A percentile compares a stretch with the other conserved stretches of the same genome.
phyloP scores from a whole-genome alignment of 148 eudicot genomes.

The Euryodendron excelsum region DNA sequence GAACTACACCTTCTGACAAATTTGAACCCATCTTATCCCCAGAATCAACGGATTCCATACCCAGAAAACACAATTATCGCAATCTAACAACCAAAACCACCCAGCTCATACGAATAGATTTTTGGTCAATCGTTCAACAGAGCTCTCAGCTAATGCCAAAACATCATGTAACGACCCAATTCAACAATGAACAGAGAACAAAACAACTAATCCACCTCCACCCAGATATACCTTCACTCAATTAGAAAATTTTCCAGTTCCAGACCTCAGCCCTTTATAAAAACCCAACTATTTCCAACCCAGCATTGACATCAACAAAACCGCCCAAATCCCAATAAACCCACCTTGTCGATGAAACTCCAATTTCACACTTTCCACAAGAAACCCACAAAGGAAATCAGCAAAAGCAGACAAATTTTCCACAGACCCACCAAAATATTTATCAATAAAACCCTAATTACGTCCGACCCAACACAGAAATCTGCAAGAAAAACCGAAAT shows the following conservation, averaged over 20 bases:
- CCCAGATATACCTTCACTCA: not conserved
- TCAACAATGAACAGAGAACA: not conserved
- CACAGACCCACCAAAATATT: not conserved
- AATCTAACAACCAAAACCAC: not conserved
- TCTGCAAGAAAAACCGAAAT: too few relatives aligned
- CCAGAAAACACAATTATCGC: not conserved
- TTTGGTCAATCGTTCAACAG: not conserved
- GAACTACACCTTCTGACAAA: conserved; percentile 36
- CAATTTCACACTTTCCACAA: not conserved
- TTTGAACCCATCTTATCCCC: conserved; percentile 66
- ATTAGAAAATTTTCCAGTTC: not conserved
- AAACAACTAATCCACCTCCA: not conserved
- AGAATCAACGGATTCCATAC: not conserved
- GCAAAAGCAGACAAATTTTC: not conserved
- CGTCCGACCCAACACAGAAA: not conserved
- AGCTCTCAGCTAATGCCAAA: not conserved
- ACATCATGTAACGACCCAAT: not conserved
- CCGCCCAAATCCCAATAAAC: conserved; percentile 5
- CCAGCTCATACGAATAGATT: not conserved
- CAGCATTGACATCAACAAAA: not conserved
- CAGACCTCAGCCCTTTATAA: not conserved
- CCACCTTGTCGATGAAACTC: not conserved
- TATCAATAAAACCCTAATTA: not conserved
- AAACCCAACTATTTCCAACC: conserved; percentile 12
- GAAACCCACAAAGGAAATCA: not conserved